These are phyloP conservation scores for Capsicum chinense DNA, from an alignment of 257 asterid genomes.

Conservation along the genomic window DNA sequence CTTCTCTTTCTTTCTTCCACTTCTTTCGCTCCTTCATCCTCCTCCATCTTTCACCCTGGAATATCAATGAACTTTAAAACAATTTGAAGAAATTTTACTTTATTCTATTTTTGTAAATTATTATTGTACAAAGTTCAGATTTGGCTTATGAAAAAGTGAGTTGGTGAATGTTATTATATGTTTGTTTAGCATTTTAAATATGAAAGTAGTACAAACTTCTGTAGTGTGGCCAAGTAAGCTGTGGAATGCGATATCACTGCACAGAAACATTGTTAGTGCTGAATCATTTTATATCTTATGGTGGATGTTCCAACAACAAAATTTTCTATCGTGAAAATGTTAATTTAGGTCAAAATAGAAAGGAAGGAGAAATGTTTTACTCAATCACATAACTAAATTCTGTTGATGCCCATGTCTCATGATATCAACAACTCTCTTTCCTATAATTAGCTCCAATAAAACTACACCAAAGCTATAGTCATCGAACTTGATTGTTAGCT, in stretches of 20 bases:
- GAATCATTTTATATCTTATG: neutral
- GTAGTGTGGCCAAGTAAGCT: neutral
- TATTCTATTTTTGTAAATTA: too few relatives aligned
- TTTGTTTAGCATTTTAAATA: neutral
- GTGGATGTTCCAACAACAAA: neutral
- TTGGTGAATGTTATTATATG: too few relatives aligned
- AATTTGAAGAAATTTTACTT: too few relatives aligned
- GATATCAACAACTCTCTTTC: constrained; percentile 66
- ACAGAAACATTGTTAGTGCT: neutral
- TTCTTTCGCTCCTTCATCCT: too few relatives aligned
- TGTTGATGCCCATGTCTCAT: constrained; percentile 49
- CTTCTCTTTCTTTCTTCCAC: too few relatives aligned
- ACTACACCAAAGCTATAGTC: constrained; percentile 88
- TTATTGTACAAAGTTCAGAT: too few relatives aligned
- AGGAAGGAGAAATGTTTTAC: constrained; percentile 23
- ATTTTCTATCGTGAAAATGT: neutral
- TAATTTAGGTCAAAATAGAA: neutral
- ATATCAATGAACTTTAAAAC: too few relatives aligned
- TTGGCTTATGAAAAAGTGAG: too few relatives aligned
- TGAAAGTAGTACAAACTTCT: neutral
- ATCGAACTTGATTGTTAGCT: constrained; percentile 70
- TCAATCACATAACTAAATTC: constrained; percentile 73
- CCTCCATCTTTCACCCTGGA: too few relatives aligned
- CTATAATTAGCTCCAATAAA: constrained; percentile 74
- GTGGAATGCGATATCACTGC: too few relatives aligned